phyloP scores from a whole-genome alignment of 345 rosid genomes.

The Draba incana region DNA sequence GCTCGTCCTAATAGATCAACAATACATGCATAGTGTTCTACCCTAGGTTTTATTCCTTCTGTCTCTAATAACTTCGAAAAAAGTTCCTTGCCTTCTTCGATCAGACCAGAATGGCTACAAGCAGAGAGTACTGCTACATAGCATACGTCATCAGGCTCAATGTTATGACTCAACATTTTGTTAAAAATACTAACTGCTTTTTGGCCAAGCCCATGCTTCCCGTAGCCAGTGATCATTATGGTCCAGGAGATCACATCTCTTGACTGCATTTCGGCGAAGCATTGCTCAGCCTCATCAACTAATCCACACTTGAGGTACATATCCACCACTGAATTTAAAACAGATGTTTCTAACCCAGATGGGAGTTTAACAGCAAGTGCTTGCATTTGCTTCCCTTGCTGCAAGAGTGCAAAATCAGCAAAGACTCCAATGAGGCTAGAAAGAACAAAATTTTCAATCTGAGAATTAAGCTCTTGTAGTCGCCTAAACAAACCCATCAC shows the following conservation, averaged over 20 bases:
- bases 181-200: slow-evolving; percentile 59
- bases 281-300: slow-evolving; percentile 66
- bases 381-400: slow-evolving; percentile 89
- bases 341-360: slow-evolving; percentile 66
- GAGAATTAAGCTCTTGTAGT: slow-evolving; percentile 47
- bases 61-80: slow-evolving; percentile 57
- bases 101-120: slow-evolving; percentile 86
- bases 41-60: slow-evolving; percentile 49
- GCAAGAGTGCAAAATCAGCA: slow-evolving; percentile 83
- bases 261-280: slow-evolving; percentile 56
- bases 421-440: slow-evolving; percentile 76
- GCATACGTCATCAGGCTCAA: slow-evolving; percentile 77
- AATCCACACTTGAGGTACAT: slow-evolving; percentile 92
- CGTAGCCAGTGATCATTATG: slow-evolving; percentile 83
- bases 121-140: slow-evolving; percentile 83
- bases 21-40: slow-evolving; percentile 86
- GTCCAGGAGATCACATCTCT: slow-evolving; percentile 91
- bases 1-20: slow-evolving; percentile 87
- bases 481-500: slow-evolving; percentile 71
- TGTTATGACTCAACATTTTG: slow-evolving; percentile 51
- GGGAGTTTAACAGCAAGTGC: slow-evolving; percentile 65
- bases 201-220: slow-evolving; percentile 82
- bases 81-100: slow-evolving; percentile 62
- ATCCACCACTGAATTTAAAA: slow-evolving; percentile 68
- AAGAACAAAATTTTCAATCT: slow-evolving; percentile 63